These are phyloP conservation scores for Xylaria palmicola DNA, from an alignment of 495 filamentous ascomycete genomes.

Conservation along the genomic window DNA sequence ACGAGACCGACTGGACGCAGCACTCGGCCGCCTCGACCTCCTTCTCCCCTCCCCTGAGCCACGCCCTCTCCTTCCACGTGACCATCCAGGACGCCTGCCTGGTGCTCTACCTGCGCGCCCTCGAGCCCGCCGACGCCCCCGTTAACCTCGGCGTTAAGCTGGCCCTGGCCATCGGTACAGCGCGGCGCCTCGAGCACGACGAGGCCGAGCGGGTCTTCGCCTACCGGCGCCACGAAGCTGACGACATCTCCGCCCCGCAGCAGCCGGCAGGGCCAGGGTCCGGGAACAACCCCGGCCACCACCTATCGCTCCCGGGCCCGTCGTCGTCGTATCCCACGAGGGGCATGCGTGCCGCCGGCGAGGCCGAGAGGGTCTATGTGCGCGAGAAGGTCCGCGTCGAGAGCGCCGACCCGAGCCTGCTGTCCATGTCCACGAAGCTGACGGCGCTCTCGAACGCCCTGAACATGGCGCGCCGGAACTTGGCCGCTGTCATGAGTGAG, in stretches of 20 bases:
- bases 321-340: constrained; percentile 4
- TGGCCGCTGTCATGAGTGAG: constrained; percentile 78
- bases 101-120: constrained; percentile 73
- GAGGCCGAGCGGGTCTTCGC: constrained; percentile 72
- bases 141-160: constrained; percentile 51
- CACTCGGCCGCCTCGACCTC: constrained; percentile 18
- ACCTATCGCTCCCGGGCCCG: no score
- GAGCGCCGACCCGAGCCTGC: constrained; percentile 83
- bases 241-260: not conserved
- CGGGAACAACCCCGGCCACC: no score
- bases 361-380: constrained; percentile 67
- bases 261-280: not conserved
- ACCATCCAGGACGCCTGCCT: constrained; percentile 75
- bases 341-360: not conserved
- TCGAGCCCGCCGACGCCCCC: constrained; percentile 60
- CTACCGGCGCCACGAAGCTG: constrained; percentile 38
- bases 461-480: constrained; percentile 61
- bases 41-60: constrained; percentile 42
- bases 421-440: constrained; percentile 86
- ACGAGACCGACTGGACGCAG: constrained; percentile 15
- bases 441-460: constrained; percentile 75
- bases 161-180: constrained; percentile 56
- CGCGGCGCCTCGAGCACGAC: constrained; percentile 70
- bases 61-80: constrained; percentile 69
- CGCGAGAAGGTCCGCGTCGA: constrained; percentile 89